Percentiles rank a stretch among this genome's conserved stretches.
phyloP scores from a whole-genome alignment of 2,329 filamentous ascomycete genomes.

The Pseudogymnoascus destructans region DNA sequence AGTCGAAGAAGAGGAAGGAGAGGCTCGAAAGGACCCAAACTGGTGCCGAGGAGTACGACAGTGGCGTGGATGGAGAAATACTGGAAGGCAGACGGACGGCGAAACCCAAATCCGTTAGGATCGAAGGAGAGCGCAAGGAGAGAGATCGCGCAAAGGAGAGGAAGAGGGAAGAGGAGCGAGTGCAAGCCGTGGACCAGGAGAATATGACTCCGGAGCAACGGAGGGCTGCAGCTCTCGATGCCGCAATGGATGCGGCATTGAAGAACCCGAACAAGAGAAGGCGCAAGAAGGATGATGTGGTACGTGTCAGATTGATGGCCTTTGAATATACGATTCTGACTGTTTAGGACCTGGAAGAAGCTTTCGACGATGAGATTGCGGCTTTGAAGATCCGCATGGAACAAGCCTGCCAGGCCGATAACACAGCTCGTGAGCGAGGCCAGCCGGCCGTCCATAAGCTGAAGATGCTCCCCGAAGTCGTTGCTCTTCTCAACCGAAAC shows the following conservation, averaged over 20 bases:
- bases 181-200: conserved; percentile 61
- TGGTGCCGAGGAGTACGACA: conserved; percentile 32
- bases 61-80: conserved; percentile 34
- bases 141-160: conserved; percentile 25
- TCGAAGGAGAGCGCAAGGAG: conserved; percentile 28
- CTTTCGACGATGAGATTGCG: conserved; percentile 81
- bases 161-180: conserved; percentile 36
- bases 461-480: conserved; percentile 82
- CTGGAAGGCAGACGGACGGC: conserved; percentile 40
- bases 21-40: conserved; percentile 39
- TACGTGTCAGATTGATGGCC: conserved; percentile 33
- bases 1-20: conserved; percentile 55
- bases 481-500: conserved; percentile 77
- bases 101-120: conserved; percentile 29
- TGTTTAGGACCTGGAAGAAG: conserved; percentile 68
- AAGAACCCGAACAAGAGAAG: conserved; percentile 58
- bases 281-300: conserved; percentile 77
- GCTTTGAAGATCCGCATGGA: conserved; percentile 84
- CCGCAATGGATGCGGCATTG: conserved; percentile 75
- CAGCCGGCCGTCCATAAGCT: conserved; percentile 85
- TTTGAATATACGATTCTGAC: conserved; percentile 14
- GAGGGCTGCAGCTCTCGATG: conserved; percentile 69
- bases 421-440: conserved; percentile 62
- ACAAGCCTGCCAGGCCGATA: conserved; percentile 74
- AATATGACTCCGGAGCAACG: conserved; percentile 73